Percentiles rank a stretch among this genome's conserved stretches.
Conservation (phyloP, 495 filamentous ascomycete genomes). For the Baudoinia panamericana region DNA sequence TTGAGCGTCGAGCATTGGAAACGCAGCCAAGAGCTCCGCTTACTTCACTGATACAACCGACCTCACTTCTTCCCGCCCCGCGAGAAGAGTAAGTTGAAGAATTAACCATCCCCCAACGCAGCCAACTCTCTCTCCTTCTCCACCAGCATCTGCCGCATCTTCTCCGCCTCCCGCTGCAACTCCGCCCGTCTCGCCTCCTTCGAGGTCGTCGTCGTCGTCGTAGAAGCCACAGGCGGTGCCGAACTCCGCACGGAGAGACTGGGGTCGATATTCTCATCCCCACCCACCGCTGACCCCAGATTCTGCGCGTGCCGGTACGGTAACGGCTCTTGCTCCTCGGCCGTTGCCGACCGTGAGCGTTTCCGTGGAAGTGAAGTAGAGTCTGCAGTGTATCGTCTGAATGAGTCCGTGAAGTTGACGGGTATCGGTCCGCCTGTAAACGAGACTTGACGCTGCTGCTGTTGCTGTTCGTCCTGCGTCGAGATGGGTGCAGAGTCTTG, state of each 20-base stretch:
- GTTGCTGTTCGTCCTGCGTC: background rate
- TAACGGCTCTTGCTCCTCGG: slow-evolving; percentile 24
- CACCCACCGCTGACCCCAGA: slow-evolving; percentile 24
- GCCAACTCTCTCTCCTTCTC: slow-evolving; percentile 70
- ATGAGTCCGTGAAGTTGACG: slow-evolving; percentile 28
- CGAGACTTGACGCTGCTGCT: background rate
- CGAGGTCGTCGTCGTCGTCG: no score
- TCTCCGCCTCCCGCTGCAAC: slow-evolving; percentile 60
- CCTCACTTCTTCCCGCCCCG: no score
- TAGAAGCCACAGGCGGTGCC: slow-evolving; percentile 24
- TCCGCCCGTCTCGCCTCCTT: slow-evolving; percentile 50
- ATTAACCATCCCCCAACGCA: no score
- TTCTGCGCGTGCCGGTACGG: slow-evolving; percentile 20
- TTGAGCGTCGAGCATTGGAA: no score
- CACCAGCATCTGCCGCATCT: slow-evolving; percentile 59
- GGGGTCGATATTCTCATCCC: slow-evolving; percentile 18
- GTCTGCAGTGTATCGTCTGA: slow-evolving; percentile 35
- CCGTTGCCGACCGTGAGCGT: slow-evolving; percentile 49
- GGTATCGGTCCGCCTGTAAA: slow-evolving; percentile 20
- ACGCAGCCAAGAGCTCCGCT: no score
- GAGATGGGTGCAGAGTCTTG: no score
- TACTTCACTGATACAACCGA: no score
- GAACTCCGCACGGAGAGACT: background rate
- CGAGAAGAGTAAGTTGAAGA: no score
- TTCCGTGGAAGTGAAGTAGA: no score